A percentile compares a stretch with the other conserved stretches of the same genome.
phyloP scores from a whole-genome alignment of 1,284 basidiomycete species.

The Naganishia sp. region DNA sequence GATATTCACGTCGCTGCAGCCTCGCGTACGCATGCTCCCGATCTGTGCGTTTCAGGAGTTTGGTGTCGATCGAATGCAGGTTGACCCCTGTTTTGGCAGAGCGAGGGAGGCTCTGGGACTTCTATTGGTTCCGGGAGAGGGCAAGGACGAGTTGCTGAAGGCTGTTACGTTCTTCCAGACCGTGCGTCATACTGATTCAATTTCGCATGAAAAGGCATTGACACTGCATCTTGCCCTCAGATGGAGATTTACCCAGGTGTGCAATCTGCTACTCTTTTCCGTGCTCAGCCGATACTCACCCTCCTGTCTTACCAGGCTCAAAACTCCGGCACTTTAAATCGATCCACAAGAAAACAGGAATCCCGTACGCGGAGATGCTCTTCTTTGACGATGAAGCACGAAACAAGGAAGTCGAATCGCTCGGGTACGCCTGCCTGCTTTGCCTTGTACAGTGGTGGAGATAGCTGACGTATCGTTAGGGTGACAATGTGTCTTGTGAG shows the following conservation, averaged over 20 bases:
- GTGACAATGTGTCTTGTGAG: slow-evolving; percentile 33
- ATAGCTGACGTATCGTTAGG: not conserved
- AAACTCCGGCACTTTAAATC: slow-evolving; percentile 75
- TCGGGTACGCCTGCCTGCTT: slow-evolving; percentile 54
- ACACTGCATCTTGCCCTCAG: slow-evolving; percentile 41
- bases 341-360: slow-evolving; percentile 72
- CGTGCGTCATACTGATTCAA: slow-evolving; percentile 35
- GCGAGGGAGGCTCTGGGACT: slow-evolving; percentile 73
- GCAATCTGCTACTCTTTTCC: not conserved
- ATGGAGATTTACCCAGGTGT: slow-evolving; percentile 80
- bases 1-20: slow-evolving; percentile 70
- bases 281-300: slow-evolving; percentile 18
- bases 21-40: slow-evolving; percentile 70
- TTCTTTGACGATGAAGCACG: slow-evolving; percentile 81
- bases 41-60: slow-evolving; percentile 61
- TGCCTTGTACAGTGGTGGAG: not conserved
- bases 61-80: slow-evolving; percentile 2
- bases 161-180: slow-evolving; percentile 72
- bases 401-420: slow-evolving; percentile 71
- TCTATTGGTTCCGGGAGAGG: slow-evolving; percentile 63
- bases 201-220: not conserved
- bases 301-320: slow-evolving; percentile 59
- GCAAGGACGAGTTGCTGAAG: slow-evolving; percentile 54
- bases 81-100: slow-evolving; percentile 52
- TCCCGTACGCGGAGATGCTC: slow-evolving; percentile 84